phyloP scores from a whole-genome alignment of 805 yeast genomes.

The Metschnikowia koreensis region DNA sequence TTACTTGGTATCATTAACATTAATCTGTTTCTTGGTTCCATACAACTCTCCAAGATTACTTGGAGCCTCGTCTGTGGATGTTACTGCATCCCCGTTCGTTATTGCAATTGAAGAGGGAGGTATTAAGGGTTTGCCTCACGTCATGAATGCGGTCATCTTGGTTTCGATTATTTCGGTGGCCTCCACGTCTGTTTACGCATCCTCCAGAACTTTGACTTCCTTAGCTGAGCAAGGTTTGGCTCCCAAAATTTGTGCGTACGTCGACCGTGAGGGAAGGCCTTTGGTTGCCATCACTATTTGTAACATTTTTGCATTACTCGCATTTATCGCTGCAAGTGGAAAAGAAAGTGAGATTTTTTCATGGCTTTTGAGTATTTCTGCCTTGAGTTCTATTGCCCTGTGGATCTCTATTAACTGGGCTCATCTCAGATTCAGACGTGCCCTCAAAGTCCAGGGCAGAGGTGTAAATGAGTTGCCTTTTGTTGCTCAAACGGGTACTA shows the following conservation, averaged over 20 bases:
- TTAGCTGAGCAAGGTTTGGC: slow-evolving; percentile 66
- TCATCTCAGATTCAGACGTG: slow-evolving; percentile 63
- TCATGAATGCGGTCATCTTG: slow-evolving; percentile 67
- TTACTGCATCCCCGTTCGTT: slow-evolving; percentile 75
- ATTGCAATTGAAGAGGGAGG: slow-evolving; percentile 67
- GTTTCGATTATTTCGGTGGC: slow-evolving; percentile 70
- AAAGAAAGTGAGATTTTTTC: slow-evolving; percentile 58
- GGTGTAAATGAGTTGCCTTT: slow-evolving; percentile 35
- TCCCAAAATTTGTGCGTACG: slow-evolving; percentile 60
- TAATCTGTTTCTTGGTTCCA: slow-evolving; percentile 70
- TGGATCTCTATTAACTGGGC: slow-evolving; percentile 75
- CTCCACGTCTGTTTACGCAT: slow-evolving; percentile 67
- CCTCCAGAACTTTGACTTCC: slow-evolving; percentile 57
- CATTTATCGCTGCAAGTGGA: slow-evolving; percentile 62
- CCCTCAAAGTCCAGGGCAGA: slow-evolving; percentile 52
- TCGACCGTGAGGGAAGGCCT: slow-evolving; percentile 80
- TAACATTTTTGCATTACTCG: slow-evolving; percentile 54
- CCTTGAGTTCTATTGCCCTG: slow-evolving; percentile 72
- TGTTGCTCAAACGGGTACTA: slow-evolving; percentile 36
- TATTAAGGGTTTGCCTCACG: slow-evolving; percentile 59
- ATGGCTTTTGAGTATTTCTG: slow-evolving; percentile 78
- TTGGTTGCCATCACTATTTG: slow-evolving; percentile 59
- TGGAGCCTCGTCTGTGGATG: slow-evolving; percentile 50
- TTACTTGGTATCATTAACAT: slow-evolving; percentile 56
- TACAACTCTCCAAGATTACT: slow-evolving; percentile 44